These are phyloP conservation scores for Gossypium trilobum DNA, from an alignment of 441 rosid genomes.

Conservation along the genomic window DNA sequence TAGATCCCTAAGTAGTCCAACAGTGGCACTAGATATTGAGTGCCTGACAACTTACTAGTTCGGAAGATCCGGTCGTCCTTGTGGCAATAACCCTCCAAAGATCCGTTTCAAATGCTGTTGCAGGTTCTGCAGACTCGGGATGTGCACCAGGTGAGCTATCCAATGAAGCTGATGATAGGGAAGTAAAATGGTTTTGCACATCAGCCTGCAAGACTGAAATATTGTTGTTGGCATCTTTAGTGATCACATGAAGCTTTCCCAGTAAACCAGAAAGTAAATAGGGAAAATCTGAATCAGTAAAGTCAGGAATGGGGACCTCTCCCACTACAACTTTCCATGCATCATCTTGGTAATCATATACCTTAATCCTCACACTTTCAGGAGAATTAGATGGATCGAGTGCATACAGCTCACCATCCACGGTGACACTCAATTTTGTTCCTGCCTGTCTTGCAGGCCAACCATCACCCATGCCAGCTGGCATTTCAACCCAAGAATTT, in stretches of 20 bases:
- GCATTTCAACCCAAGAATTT: constrained; percentile 79
- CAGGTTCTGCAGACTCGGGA: constrained; percentile 23
- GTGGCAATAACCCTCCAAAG: constrained; percentile 58
- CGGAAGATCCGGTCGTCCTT: constrained; percentile 46
- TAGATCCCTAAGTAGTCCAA: background rate
- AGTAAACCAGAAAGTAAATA: constrained; percentile 72
- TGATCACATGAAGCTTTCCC: constrained; percentile 69
- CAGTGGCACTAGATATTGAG: constrained; percentile 36
- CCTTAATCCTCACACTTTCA: constrained; percentile 64
- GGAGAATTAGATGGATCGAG: constrained; percentile 64
- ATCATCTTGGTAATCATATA: constrained; percentile 76
- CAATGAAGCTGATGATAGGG: constrained; percentile 27
- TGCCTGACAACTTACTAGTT: constrained; percentile 73
- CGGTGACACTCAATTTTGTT: constrained; percentile 64
- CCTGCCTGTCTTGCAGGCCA: constrained; percentile 92
- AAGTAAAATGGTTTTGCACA: constrained; percentile 35
- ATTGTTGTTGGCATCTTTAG: constrained; percentile 45
- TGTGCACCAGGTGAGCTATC: constrained; percentile 21
- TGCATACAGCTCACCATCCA: constrained; percentile 76
- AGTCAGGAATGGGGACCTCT: constrained; percentile 53
- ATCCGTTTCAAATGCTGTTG: constrained; percentile 39
- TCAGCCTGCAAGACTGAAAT: constrained; percentile 55
- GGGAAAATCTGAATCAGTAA: constrained; percentile 58
- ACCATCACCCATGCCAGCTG: constrained; percentile 83
- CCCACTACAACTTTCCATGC: constrained; percentile 77